Percentiles rank a stretch among this genome's conserved stretches.
These are phyloP conservation scores for Taxawa tesnikishii DNA, from an alignment of 2,329 filamentous ascomycete species.

Conservation along the genomic window DNA sequence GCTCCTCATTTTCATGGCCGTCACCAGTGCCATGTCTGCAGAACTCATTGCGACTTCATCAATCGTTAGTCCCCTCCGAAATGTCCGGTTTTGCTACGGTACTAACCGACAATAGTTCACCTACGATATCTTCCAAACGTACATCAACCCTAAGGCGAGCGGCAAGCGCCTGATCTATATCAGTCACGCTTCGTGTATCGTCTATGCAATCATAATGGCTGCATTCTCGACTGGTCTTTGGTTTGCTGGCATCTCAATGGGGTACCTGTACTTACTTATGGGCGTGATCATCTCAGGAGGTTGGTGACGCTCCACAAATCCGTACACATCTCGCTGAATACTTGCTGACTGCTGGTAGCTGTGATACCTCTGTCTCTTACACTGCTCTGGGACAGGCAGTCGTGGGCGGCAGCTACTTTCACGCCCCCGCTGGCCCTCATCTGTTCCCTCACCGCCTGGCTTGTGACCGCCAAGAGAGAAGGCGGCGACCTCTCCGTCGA, in stretches of 20 bases:
- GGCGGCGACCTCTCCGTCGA: conserved; percentile 56
- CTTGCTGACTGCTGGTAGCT: background rate
- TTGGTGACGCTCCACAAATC: no score
- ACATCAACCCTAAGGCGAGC: conserved; percentile 65
- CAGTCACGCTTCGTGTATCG: conserved; percentile 59
- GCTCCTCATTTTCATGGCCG: conserved; percentile 79
- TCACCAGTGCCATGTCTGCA: conserved; percentile 71
- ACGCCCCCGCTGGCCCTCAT: conserved; percentile 58
- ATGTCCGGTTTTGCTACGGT: conserved; percentile 69
- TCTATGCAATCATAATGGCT: conserved; percentile 68
- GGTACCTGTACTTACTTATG: conserved; percentile 83
- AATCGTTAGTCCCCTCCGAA: no score
- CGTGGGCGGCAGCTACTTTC: conserved; percentile 58
- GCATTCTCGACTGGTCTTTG: conserved; percentile 61
- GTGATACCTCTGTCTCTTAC: conserved; percentile 74
- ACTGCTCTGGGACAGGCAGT: conserved; percentile 70
- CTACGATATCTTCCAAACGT: conserved; percentile 76
- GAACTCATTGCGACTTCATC: conserved; percentile 80
- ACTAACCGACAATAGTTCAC: no score
- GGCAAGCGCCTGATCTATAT: conserved; percentile 70
- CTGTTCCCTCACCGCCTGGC: conserved; percentile 62
- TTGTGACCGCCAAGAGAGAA: conserved; percentile 60
- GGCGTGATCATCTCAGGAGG: conserved; percentile 76
- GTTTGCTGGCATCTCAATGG: conserved; percentile 59
- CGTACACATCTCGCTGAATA: no score